Percentiles rank a stretch among this genome's conserved stretches.
Conservation (phyloP, 129 eudicot species). For the Escallonia herrerae region DNA sequence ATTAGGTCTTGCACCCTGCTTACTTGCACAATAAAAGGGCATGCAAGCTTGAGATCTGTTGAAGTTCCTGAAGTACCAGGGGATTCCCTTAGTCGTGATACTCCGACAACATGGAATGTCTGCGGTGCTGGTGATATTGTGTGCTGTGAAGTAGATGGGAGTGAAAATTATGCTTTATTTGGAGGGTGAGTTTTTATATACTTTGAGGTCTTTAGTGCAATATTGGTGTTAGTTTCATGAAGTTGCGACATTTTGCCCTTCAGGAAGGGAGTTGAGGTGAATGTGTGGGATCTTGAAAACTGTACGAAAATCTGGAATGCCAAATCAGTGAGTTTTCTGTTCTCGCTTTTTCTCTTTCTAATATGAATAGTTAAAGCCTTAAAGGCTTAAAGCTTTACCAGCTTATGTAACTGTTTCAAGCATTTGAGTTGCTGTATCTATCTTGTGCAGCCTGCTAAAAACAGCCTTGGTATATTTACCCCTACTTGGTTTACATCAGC, state of each 20-base stretch:
- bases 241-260: constrained; percentile 1
- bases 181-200: constrained; percentile 69
- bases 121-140: constrained; percentile 65
- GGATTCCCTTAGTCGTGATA: constrained; percentile 23
- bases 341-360: not conserved
- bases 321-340: constrained; percentile 62
- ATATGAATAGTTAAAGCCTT: not conserved
- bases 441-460: constrained; percentile 73
- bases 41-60: constrained; percentile 41
- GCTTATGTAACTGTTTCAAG: constrained; percentile 8
- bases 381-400: not conserved
- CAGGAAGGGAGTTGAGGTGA: constrained; percentile 93
- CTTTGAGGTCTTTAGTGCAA: not conserved
- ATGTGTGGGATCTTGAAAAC: constrained; percentile 84
- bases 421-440: constrained; percentile 1
- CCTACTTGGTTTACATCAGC: constrained; percentile 94
- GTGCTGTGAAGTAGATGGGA: constrained; percentile 66
- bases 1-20: constrained; percentile 78
- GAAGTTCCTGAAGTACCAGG: constrained; percentile 28
- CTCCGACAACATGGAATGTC: constrained; percentile 62
- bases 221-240: not conserved
- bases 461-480: constrained; percentile 83
- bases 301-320: constrained; percentile 71
- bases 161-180: constrained; percentile 66
- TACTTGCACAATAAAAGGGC: constrained; percentile 79